Conservation (phyloP, 2,329 filamentous ascomycete genomes). For the Xylariaceae sp. region DNA sequence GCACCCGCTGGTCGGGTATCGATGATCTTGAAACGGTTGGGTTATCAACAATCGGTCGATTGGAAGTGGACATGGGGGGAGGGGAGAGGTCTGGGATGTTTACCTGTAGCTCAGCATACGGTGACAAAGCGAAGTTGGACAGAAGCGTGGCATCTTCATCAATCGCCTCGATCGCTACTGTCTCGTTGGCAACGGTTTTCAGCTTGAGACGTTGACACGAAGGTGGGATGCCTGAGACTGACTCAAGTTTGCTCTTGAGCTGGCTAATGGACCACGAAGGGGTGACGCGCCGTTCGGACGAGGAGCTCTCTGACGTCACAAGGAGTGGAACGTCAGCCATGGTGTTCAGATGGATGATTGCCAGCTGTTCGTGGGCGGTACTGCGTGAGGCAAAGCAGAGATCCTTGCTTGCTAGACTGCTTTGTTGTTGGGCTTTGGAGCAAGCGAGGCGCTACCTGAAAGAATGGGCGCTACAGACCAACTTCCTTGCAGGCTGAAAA, state of each 20-base stretch:
- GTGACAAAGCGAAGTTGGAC: conserved; percentile 61
- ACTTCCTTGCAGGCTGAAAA: too few species aligned
- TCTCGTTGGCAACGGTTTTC: conserved; percentile 58
- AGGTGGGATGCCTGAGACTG: conserved; percentile 87
- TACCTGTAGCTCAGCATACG: conserved; percentile 78
- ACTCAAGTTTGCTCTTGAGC: conserved; percentile 83
- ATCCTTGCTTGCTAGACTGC: background rate
- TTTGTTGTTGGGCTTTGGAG: too few species aligned
- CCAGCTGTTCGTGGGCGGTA: conserved; percentile 9
- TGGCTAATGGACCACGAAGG: conserved; percentile 86
- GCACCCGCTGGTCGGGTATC: conserved; percentile 74
- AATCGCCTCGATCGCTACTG: conserved; percentile 61
- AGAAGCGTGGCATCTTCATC: conserved; percentile 70
- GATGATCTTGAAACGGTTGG: conserved; percentile 68
- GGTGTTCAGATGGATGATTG: conserved; percentile 22
- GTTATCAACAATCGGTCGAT: too few species aligned
- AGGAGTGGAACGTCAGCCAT: conserved; percentile 73
- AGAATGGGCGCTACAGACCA: too few species aligned
- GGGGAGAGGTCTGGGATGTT: conserved; percentile 44
- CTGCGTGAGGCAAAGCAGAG: conserved; percentile 3
- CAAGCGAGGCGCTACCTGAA: too few species aligned
- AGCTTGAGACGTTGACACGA: conserved; percentile 71
- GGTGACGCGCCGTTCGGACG: conserved; percentile 85
- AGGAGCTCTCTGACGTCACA: conserved; percentile 70
- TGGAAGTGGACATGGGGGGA: too few species aligned